These are phyloP conservation scores for Amauroascus niger DNA, from an alignment of 2,329 filamentous ascomycete species.

Conservation along the genomic window DNA sequence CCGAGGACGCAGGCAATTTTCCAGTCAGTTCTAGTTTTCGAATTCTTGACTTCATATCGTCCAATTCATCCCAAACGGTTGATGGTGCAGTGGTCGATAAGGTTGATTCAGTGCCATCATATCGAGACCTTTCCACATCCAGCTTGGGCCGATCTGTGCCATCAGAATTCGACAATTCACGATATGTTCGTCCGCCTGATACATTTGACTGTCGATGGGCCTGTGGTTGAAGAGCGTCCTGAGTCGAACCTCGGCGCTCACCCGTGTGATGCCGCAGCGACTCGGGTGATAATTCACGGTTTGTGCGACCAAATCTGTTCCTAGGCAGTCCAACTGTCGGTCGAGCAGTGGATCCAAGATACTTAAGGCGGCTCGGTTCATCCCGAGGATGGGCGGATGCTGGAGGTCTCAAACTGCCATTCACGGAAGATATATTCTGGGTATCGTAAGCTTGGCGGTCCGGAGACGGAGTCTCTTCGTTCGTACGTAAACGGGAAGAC, in stretches of 20 bases:
- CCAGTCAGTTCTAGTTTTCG: conserved; percentile 81
- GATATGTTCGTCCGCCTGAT: conserved; percentile 29
- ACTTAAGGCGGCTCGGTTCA: conserved; percentile 27
- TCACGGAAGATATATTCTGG: conserved; percentile 26
- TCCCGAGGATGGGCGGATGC: conserved; percentile 34
- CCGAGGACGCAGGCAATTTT: conserved; percentile 73
- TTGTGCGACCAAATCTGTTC: conserved; percentile 30
- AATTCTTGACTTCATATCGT: conserved; percentile 89
- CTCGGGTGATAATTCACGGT: conserved; percentile 29
- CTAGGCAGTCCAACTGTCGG: conserved; percentile 31
- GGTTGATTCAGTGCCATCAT: conserved; percentile 72
- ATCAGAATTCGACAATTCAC: conserved; percentile 29
- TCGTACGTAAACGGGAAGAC: conserved; percentile 27
- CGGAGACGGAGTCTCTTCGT: conserved; percentile 31
- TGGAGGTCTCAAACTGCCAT: conserved; percentile 24
- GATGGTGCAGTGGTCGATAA: conserved; percentile 80
- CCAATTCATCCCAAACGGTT: conserved; percentile 94
- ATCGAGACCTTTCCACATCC: conserved; percentile 27
- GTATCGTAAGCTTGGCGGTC: conserved; percentile 27
- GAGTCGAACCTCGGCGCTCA: conserved; percentile 15
- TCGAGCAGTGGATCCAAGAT: conserved; percentile 28
- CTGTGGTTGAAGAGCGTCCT: conserved; percentile 19
- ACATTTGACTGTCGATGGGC: conserved; percentile 29
- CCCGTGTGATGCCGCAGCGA: conserved; percentile 21
- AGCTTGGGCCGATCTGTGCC: conserved; percentile 27